phyloP scores from a whole-genome alignment of 164 flowering plant species.

The Sextonia rubra region DNA sequence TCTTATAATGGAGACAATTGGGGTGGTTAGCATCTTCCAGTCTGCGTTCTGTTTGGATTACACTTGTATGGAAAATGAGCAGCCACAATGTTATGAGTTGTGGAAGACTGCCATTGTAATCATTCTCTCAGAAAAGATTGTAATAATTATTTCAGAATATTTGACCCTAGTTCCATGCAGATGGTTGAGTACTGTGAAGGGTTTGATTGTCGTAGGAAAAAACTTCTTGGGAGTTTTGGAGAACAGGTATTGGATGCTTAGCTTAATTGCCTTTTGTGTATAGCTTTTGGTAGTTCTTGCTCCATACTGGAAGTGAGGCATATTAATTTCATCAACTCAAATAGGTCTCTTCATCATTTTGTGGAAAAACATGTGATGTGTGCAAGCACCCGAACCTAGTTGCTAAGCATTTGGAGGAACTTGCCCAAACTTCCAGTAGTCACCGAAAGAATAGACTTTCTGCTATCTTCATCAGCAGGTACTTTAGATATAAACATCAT shows the following conservation, averaged over 20 bases:
- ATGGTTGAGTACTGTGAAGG: conserved; percentile 87
- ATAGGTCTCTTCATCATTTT: conserved; percentile 60
- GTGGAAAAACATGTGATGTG: conserved; percentile 81
- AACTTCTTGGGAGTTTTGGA: conserved; percentile 84
- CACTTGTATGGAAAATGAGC: no score
- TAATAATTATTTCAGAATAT: not conserved
- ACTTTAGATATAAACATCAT: not conserved
- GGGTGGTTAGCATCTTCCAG: no score
- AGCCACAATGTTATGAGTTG: no score
- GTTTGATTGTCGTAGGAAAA: conserved; percentile 76
- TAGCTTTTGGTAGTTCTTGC: not conserved
- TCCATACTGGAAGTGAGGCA: not conserved
- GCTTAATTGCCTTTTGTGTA: not conserved
- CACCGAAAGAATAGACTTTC: conserved; percentile 31
- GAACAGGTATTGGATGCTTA: conserved; percentile 54
- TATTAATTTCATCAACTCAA: conserved; percentile 7
- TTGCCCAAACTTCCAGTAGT: conserved; percentile 28
- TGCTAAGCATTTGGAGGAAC: conserved; percentile 58
- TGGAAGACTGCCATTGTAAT: not conserved
- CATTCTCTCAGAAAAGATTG: not conserved
- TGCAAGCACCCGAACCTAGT: conserved; percentile 80
- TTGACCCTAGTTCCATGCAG: conserved; percentile 28
- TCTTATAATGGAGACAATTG: no score
- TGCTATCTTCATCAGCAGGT: conserved; percentile 60
- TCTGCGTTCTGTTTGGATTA: no score